Evolutionary conservation across 176 grass and related monocot genomes (phyloP), one percentile per base, ranked within the genome.

Genomic region (Ensete glaucum): DNA sequence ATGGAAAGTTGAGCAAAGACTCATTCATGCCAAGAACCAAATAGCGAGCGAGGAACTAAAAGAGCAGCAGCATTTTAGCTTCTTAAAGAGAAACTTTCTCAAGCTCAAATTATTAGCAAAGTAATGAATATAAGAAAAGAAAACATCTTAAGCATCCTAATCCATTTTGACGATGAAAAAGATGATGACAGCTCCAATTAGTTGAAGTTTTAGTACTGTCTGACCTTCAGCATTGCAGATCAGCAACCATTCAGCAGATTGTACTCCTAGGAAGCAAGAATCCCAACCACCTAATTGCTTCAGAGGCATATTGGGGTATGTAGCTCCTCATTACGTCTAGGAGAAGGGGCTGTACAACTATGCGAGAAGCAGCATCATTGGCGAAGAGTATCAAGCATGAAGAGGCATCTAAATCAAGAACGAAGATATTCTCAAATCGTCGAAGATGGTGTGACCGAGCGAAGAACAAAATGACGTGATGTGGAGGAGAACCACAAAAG

Each of bases 381-480:
- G 63, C 64, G 76, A 78, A 78, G 76, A 67, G 50, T 78, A 60
- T 60, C 57, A 60, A 80, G 57, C 82, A 80, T 77, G 16, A 24
- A 22, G 58, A 74, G 53, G 79, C 69, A 66, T 67, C 10, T 65
- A 13, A 11, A 26, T 24, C 63, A 65, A 26, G 63, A 58, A 76
- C 26, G 51, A 14, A 1, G 64, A 56, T 27, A 54, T 66, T 65
- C 54, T 17, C 24, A 29, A 62, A 57, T 56, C 14, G 15, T 81
- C 66, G 92, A 84, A 81, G 64, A 86, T 82, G 82, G 62, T 73
- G 56, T 73, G 81, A 63, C 11, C 74, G 81, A 80, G 77, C 64
- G 76, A 73, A 81, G 84, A 96, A 92, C 76, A 90, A 96, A 92
- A 91, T 81, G 87, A 90, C 48, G 85, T 72, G 81, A 91, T 62